phyloP scores from a whole-genome alignment of 208 protist species.

The Acanthamoeba polyphaga region DNA sequence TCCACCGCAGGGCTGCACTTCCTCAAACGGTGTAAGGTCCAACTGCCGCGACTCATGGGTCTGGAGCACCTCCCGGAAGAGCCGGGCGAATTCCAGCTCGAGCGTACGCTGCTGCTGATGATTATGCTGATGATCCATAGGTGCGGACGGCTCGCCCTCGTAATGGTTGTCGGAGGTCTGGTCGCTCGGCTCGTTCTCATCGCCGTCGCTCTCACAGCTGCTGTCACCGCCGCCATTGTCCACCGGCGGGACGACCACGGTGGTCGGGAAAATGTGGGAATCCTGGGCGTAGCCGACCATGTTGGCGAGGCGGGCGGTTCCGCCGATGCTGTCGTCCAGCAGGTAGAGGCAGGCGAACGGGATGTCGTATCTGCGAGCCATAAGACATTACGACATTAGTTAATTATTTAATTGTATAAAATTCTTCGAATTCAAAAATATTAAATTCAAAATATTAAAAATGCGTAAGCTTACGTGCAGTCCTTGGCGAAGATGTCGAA shows the following conservation, averaged over 20 bases:
- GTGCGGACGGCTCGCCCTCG: not conserved
- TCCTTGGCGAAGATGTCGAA: not conserved
- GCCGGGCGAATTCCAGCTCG: not conserved
- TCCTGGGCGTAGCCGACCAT: constrained; percentile 23
- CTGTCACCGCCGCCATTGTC: not conserved
- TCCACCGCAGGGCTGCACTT: constrained; percentile 9
- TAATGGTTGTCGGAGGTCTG: not conserved
- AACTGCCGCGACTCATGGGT: not conserved
- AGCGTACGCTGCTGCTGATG: too few species aligned
- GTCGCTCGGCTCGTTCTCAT: not conserved
- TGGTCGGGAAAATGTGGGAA: not conserved
- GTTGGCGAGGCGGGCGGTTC: not conserved
- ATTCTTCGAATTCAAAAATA: not conserved
- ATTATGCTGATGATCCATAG: not conserved
- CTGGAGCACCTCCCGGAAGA: constrained; percentile 7
- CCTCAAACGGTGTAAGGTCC: not conserved
- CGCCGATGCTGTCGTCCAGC: not conserved
- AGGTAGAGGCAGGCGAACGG: constrained; percentile 56
- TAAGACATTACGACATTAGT: too few species aligned
- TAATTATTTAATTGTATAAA: not conserved
- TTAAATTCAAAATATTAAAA: too few species aligned
- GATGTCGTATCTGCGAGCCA: constrained; percentile 12
- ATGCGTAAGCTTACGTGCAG: not conserved
- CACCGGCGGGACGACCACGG: not conserved
- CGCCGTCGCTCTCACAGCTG: not conserved